Evolutionary conservation across 1,284 basidiomycete species (phyloP).

Genomic region (Puccinia hordei): DNA sequence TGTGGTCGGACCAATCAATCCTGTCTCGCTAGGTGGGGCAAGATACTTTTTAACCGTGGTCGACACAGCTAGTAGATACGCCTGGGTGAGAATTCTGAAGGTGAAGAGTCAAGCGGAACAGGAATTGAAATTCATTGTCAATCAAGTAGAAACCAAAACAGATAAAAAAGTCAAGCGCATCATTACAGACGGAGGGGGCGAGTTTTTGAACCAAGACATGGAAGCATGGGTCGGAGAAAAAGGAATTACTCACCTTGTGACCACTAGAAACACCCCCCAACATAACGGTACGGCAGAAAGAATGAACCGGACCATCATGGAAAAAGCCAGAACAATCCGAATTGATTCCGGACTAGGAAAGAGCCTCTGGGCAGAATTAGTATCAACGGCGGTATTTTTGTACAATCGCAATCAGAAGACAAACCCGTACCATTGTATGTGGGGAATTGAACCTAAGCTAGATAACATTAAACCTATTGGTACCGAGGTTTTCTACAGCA

Average conservation of each 20-base stretch:
- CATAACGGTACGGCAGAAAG: conserved; percentile 35
- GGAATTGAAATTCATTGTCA: too few relatives aligned
- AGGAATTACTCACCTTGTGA: conserved; percentile 30
- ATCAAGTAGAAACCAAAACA: too few relatives aligned
- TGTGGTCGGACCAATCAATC: conserved; percentile 37
- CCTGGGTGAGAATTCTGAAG: conserved; percentile 10
- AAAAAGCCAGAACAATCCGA: too few relatives aligned
- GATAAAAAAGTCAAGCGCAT: too few relatives aligned
- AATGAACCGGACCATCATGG: conserved; percentile 14
- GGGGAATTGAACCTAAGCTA: conserved; percentile 7
- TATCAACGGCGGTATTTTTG: conserved; percentile 18
- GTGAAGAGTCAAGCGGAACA: conserved; percentile 16
- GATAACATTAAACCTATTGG: conserved; percentile 16
- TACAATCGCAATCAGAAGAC: conserved; percentile 22
- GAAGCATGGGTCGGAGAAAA: conserved; percentile 11
- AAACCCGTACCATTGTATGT: conserved; percentile 2
- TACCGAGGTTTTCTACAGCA: neutral
- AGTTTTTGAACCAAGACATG: too few relatives aligned
- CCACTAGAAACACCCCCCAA: conserved; percentile 35
- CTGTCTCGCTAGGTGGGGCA: conserved; percentile 34
- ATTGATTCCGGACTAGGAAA: too few relatives aligned
- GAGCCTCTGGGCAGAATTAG: too few relatives aligned
- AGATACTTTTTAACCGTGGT: conserved; percentile 24
- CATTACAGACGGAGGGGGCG: too few relatives aligned
- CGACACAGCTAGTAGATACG: conserved; percentile 25